Base-by-base conservation (phyloP, 305 asterid genomes). In the Fraxinus floribunda region DNA sequence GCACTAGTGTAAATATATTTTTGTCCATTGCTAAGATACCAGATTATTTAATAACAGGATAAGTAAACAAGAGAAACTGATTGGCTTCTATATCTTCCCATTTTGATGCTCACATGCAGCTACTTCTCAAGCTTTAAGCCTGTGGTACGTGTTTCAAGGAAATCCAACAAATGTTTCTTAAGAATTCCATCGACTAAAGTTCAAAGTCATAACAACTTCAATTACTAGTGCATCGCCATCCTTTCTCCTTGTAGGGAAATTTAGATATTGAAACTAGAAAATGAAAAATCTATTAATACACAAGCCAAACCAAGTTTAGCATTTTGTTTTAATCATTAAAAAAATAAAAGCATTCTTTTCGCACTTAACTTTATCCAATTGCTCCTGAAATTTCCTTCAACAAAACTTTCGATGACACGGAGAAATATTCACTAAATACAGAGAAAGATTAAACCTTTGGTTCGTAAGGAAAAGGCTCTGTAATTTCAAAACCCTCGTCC, bases 1-100 rank as follows among this genome's bases (percentile, higher is more conserved):
- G 24, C 20, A 46, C 10, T 20, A 8, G 16, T 46, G 20, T 76
- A 77, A 41, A 77, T 26, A 30, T 66, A 39, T 35, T 41, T 24
- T n/a, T 72, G 29, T 73, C 79, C 16, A 64, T 74, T 79, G 77
- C 26, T 76, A 66, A 71, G 77, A 18, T 26, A 68, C 20, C 39
- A 70, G 20, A 68, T 29, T 70, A 68, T 30, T 70, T 70, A 29
- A 70, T 62, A 24, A 24, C 72, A 24, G 16, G 34, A 22, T 62
- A 2, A 22, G 34, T 9, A 20, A 7, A 62, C 30, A 8, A 22
- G 72, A 62, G 34, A 24, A 22, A 62, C 16, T 9, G 16, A 20
- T 62, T 24, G 32, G 22, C 34, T 62, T 22, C 66, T n/a, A 57
- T 57, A 22, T 8, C 34, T 62, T 62, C 32, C 72, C 72, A 7